phyloP scores from a whole-genome alignment of 179 eudicot species.

The Pouteria campechiana region DNA sequence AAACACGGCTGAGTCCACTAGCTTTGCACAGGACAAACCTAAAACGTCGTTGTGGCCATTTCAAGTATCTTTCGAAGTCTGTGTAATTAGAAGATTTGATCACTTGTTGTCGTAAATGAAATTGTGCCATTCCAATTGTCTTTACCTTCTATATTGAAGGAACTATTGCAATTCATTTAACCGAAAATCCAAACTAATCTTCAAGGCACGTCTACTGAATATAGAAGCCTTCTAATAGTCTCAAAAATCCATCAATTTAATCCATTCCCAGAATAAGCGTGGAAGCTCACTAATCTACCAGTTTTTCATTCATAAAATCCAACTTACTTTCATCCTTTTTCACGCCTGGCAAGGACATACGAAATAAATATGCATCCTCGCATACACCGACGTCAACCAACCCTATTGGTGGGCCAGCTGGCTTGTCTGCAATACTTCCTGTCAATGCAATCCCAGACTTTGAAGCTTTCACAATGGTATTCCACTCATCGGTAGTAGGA shows the following conservation, averaged over 20 bases:
- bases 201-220: too few relatives aligned
- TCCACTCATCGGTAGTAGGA: constrained; percentile 46
- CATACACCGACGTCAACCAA: constrained; percentile 68
- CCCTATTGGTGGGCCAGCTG: constrained; percentile 57
- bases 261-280: neutral
- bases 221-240: too few relatives aligned
- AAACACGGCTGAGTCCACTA: too few relatives aligned
- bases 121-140: too few relatives aligned
- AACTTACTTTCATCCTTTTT: constrained; percentile 82
- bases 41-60: too few relatives aligned
- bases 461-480: constrained; percentile 25
- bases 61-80: too few relatives aligned
- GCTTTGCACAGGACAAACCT: too few relatives aligned
- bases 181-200: too few relatives aligned
- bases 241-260: neutral
- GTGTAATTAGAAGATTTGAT: too few relatives aligned
- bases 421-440: constrained; percentile 67
- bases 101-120: too few relatives aligned
- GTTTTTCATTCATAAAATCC: neutral
- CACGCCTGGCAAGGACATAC: constrained; percentile 89
- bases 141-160: too few relatives aligned
- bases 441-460: constrained; percentile 49
- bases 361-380: constrained; percentile 66
- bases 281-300: neutral
- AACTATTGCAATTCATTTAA: too few relatives aligned